Evolutionary conservation across 2,329 filamentous ascomycete species (phyloP), one percentile per base, ranked within the genome.

Genomic region (Sphaerostilbella broomeana): DNA sequence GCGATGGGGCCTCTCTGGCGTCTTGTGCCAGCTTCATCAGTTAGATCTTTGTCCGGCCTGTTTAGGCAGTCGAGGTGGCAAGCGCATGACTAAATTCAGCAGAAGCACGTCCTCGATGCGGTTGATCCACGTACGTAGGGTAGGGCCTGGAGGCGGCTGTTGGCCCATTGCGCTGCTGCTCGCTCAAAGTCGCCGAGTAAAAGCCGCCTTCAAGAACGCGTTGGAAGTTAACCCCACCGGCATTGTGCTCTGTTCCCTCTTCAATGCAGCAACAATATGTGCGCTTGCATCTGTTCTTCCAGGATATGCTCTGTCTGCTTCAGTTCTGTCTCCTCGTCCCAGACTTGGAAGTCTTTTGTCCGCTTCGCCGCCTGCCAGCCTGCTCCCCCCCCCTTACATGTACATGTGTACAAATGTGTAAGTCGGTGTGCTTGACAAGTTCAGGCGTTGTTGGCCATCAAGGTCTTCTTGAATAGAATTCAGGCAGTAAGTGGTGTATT

Each of bases 121-220:
- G 4, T 18, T 25, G 32, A 41, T 25, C 32, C 38, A 25, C 35
- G 38, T 17, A 25, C 2, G n/a, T n/a, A n/a, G n/a, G n/a, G n/a
- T n/a, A n/a, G 35, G 31, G 16, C 29, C 16, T 39, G 21, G 31
- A 40, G 18, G 35, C 31, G 41, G 25, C 41, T 43, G 41, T 43
- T 43, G 41, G 35, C 28, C 30, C 27, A 31, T 22, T 25, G 24
- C 33, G 25, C 11, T 35, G 22, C 10, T 30, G n/a, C 30, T 38
- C n/a, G n/a, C n/a, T n/a, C n/a, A n/a, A n/a, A n/a, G 35, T 39
- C 35, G 39, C 36, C 30, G 21, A 35, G 31, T 26, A 35, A 27
- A 27, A 35, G 30, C 22, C 35, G 26, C 33, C 35, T 36, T 31
- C 22, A 38, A 36, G 29, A 22, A 43, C 25, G 40, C 41, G 39